phyloP scores from a whole-genome alignment of 257 asterid genomes.

The Paraleonurus japonicus region DNA sequence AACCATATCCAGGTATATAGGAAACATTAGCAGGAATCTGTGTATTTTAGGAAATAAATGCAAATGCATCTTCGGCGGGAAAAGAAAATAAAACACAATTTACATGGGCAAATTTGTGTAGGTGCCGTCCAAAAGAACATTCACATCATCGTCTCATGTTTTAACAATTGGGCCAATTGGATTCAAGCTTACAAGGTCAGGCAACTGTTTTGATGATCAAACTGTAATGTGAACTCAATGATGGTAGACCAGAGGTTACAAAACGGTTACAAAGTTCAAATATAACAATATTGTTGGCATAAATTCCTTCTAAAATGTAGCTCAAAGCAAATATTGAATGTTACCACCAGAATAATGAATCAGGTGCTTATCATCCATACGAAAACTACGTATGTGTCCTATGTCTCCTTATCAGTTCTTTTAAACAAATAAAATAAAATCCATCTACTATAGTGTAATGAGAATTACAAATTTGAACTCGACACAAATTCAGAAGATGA shows the following conservation, averaged over 20 bases:
- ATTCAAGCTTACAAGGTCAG: background rate
- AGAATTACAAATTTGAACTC: background rate
- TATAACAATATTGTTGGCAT: background rate
- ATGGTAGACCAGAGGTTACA: background rate
- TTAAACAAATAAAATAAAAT: background rate
- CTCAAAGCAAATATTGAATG: background rate
- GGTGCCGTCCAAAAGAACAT: background rate
- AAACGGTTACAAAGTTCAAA: background rate
- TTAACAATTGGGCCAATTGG: background rate
- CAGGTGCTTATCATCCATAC: background rate
- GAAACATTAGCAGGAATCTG: background rate
- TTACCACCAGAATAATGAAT: background rate
- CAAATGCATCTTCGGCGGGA: background rate
- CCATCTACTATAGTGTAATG: background rate
- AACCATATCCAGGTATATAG: background rate
- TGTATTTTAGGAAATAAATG: background rate
- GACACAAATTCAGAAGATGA: background rate
- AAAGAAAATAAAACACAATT: background rate
- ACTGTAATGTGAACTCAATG: background rate
- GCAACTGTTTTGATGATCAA: background rate
- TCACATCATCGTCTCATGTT: background rate
- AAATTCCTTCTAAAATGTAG: background rate
- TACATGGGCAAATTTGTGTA: background rate
- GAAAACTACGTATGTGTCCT: background rate
- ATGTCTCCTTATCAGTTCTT: background rate